Percentiles rank a stretch among this genome's conserved stretches.
phyloP scores from a whole-genome alignment of 352 stramenopile species.

The Phytophthora tubulina region DNA sequence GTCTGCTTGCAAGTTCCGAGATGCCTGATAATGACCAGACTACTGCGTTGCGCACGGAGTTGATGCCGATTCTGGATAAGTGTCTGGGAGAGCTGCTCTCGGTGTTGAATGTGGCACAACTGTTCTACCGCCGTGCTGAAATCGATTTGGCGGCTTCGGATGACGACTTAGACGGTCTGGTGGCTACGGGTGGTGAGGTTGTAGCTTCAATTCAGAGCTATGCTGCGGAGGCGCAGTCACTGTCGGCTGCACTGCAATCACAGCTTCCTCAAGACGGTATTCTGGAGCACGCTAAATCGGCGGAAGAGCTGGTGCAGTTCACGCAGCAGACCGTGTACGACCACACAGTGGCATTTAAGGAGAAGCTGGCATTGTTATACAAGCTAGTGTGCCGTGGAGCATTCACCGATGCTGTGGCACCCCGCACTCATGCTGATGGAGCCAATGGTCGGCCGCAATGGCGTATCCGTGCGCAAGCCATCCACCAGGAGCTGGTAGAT shows the following conservation, averaged over 20 bases:
- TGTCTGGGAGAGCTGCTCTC: constrained; percentile 57
- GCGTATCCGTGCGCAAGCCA: constrained; percentile 77
- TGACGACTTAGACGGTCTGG: constrained; percentile 72
- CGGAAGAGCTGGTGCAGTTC: constrained; percentile 57
- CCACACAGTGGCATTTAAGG: constrained; percentile 65
- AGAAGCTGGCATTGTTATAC: constrained; percentile 68
- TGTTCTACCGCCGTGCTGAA: constrained; percentile 72
- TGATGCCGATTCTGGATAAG: constrained; percentile 52
- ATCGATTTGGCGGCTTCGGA: constrained; percentile 75
- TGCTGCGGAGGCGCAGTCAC: constrained; percentile 53
- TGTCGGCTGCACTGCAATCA: constrained; percentile 53
- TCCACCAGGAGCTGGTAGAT: constrained; percentile 74
- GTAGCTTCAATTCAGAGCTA: constrained; percentile 67
- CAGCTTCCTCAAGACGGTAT: constrained; percentile 44
- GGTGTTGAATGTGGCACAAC: constrained; percentile 59
- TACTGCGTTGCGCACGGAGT: constrained; percentile 38
- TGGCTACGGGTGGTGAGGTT: constrained; percentile 70
- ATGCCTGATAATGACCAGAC: constrained; percentile 41
- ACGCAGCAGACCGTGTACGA: constrained; percentile 55
- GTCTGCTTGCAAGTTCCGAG: constrained; percentile 39
- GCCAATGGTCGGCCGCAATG: constrained; percentile 63
- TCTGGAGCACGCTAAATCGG: constrained; percentile 20
- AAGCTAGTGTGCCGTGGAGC: constrained; percentile 83
- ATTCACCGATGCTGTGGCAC: constrained; percentile 78
- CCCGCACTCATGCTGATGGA: constrained; percentile 41